phyloP scores from a whole-genome alignment of 2,329 filamentous ascomycete genomes.

The Teratosphaeria pseudoeucalypti region DNA sequence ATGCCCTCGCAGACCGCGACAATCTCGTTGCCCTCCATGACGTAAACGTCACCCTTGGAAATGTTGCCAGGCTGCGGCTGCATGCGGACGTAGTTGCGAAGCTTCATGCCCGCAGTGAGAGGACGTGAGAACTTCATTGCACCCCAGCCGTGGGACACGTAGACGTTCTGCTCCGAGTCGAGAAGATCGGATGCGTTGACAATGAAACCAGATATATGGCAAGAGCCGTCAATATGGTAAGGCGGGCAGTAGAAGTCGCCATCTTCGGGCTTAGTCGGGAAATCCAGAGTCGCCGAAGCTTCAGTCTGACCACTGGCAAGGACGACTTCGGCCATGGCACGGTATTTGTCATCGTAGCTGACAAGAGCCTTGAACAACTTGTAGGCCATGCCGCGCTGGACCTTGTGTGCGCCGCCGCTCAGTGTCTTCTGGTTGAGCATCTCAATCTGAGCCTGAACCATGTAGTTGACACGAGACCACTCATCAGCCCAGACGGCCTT shows the following conservation, averaged over 20 bases:
- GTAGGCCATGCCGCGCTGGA: conserved; percentile 67
- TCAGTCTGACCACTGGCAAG: conserved; percentile 46
- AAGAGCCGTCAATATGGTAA: conserved; percentile 50
- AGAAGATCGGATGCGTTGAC: conserved; percentile 50
- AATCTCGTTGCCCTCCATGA: conserved; percentile 49
- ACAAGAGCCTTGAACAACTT: conserved; percentile 56
- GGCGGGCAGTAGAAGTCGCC: conserved; percentile 49
- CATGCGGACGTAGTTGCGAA: conserved; percentile 54
- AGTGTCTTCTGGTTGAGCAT: conserved; percentile 58
- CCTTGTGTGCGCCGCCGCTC: conserved; percentile 58
- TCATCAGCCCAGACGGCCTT: conserved; percentile 51
- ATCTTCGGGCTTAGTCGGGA: conserved; percentile 43
- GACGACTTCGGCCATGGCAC: conserved; percentile 49
- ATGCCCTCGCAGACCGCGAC: conserved; percentile 50
- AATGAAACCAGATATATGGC: conserved; percentile 49
- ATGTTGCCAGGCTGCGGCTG: conserved; percentile 45
- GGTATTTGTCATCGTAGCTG: conserved; percentile 46
- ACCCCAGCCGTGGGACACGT: conserved; percentile 53
- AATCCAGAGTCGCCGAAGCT: conserved; percentile 44
- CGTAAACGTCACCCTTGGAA: conserved; percentile 50
- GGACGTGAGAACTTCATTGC: conserved; percentile 40
- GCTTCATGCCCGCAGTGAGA: conserved; percentile 39
- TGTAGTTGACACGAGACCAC: conserved; percentile 55
- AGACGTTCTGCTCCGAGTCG: conserved; percentile 49
- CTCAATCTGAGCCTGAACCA: conserved; percentile 47